Evolutionary conservation across 169 alveolate species (phyloP).

Genomic region (Babesia bigemina): DNA sequence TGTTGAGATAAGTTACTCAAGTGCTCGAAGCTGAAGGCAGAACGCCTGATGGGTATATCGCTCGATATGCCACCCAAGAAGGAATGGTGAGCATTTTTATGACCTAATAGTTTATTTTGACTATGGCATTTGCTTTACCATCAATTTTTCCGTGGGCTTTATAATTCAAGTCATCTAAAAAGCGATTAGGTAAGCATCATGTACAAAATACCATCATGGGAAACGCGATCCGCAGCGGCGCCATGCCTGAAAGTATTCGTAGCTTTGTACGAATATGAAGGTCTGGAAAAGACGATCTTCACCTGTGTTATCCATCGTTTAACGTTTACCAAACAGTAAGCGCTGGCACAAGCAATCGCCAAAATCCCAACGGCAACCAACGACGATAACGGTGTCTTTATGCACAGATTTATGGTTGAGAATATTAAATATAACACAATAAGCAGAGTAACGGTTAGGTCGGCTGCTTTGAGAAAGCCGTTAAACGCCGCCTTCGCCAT

Average conservation of each 20-base stretch:
- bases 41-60: constrained; percentile 2
- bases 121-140: background rate
- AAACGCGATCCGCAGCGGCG: background rate
- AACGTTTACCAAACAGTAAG: constrained; percentile 46
- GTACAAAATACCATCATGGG: constrained; percentile 1
- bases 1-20: constrained; percentile 12
- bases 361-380: constrained; percentile 53
- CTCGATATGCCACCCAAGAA: background rate
- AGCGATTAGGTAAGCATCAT: background rate
- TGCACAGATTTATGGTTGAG: constrained; percentile 47
- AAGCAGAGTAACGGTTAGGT: constrained; percentile 24
- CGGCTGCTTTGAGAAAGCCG: constrained; percentile 11
- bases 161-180: background rate
- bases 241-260: background rate
- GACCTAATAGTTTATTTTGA: background rate
- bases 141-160: background rate
- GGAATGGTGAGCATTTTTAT: background rate
- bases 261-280: background rate
- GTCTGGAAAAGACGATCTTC: background rate
- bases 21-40: constrained; percentile 12
- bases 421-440: constrained; percentile 27
- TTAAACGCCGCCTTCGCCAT: constrained; percentile 10
- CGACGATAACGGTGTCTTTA: constrained; percentile 44
- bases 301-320: constrained; percentile 8
- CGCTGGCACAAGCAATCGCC: constrained; percentile 18